Conservation (phyloP, 306 rosid genomes). For the Malus fusca region DNA sequence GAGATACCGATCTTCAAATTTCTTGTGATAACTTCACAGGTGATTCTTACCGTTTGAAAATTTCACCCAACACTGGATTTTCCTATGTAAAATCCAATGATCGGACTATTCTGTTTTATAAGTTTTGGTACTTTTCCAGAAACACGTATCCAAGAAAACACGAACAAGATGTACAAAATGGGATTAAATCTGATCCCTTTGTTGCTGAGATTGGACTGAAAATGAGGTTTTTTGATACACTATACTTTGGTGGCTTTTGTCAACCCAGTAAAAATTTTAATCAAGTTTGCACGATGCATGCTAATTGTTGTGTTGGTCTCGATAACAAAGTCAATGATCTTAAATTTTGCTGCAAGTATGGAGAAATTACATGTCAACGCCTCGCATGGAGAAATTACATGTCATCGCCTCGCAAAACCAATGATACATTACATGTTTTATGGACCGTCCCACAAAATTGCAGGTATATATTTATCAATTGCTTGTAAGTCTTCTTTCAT, state of each 20-base stretch:
- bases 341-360: slow-evolving; percentile 57
- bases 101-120: slow-evolving; percentile 45
- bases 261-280: slow-evolving; percentile 31
- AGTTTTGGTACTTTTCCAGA: slow-evolving; percentile 59
- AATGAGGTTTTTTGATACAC: slow-evolving; percentile 55
- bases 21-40: slow-evolving; percentile 57
- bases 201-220: slow-evolving; percentile 27
- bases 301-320: slow-evolving; percentile 72
- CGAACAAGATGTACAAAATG: slow-evolving; percentile 73
- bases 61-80: slow-evolving; percentile 63
- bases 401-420: not conserved
- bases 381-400: slow-evolving; percentile 31
- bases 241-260: slow-evolving; percentile 69
- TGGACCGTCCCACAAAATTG: slow-evolving; percentile 59
- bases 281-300: slow-evolving; percentile 64
- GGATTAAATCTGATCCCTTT: slow-evolving; percentile 37
- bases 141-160: slow-evolving; percentile 23
- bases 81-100: slow-evolving; percentile 51
- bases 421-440: slow-evolving; percentile 8
- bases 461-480: slow-evolving; percentile 27
- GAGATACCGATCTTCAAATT: slow-evolving; percentile 64
- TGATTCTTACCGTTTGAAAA: slow-evolving; percentile 28
- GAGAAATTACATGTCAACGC: slow-evolving; percentile 14
- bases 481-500: too few relatives aligned
- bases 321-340: slow-evolving; percentile 67